These are phyloP conservation scores for Diaporthe nobilis DNA, from an alignment of 2,329 filamentous ascomycete species.

Conservation along the genomic window DNA sequence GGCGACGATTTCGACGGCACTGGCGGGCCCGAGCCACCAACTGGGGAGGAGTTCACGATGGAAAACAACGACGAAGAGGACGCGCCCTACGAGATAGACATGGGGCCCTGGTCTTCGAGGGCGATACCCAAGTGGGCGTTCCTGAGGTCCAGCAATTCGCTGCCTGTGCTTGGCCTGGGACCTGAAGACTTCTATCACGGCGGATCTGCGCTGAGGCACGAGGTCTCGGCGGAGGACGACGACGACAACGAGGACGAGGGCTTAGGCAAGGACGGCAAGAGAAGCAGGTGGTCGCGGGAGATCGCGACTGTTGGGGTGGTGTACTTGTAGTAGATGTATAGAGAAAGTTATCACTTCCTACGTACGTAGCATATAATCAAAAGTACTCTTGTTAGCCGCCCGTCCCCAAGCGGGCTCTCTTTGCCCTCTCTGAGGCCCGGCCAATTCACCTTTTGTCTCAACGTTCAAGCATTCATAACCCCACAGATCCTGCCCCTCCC, in stretches of 20 bases:
- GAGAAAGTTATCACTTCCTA: no score
- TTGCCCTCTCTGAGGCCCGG: not conserved
- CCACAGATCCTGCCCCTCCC: not conserved
- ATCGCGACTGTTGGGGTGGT: not conserved
- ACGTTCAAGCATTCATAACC: not conserved
- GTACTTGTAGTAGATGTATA: constrained; percentile 19
- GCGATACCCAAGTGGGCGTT: constrained; percentile 34
- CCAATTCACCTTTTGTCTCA: not conserved
- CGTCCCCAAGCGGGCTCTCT: not conserved
- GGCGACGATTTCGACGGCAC: not conserved
- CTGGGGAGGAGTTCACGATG: not conserved
- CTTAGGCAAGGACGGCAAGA: not conserved
- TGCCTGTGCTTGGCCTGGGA: constrained; percentile 23
- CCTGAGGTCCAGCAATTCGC: constrained; percentile 37
- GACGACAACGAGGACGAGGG: not conserved
- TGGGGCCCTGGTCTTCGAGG: constrained; percentile 15
- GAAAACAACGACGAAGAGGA: constrained; percentile 15
- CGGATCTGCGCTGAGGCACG: constrained; percentile 24
- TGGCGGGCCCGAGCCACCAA: not conserved
- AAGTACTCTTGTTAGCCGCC: no score
- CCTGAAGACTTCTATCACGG: constrained; percentile 36
- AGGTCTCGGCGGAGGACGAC: constrained; percentile 1
- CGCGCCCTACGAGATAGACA: not conserved
- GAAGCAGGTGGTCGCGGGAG: not conserved
- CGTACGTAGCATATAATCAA: not conserved